Evolutionary conservation across 768 basidiomycete genomes (phyloP), one percentile per base, ranked within the genome.

Genomic region (Stropharia rugosoannulata): DNA sequence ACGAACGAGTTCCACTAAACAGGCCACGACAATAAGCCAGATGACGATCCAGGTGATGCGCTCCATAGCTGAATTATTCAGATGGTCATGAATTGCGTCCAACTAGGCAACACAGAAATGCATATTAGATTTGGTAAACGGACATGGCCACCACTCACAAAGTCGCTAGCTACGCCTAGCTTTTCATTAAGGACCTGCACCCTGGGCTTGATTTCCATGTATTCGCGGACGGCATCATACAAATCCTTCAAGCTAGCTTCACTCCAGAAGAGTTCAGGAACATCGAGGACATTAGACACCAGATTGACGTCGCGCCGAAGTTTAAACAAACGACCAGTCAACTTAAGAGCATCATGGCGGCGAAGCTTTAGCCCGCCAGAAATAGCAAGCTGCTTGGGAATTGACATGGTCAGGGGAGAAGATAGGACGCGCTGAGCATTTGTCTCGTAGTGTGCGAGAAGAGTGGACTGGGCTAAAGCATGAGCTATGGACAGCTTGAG

Each of bases 401-500:
- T 92, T 1, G 90, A 85, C 35, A 87, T 79, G 1, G 93, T 91
- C 0, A 80, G 75, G 0, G 88, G 85, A 7, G 90, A 84, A 1
- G 87, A 84, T n/a, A 96, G 81, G 8, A 93, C 89, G 2, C 80
- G 82, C 57, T 86, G 83, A 19, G 93, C 86, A 43, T 80, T 83
- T 3, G 87, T 77, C 70, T 98, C 95, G 66, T 92, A 95, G 60
- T 86, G 86, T 4, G 90, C 92, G 4, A 98, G 82, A 16, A 97
- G 86, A 0, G 94, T 96, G 1, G 93, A 95, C 70, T 98, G 95
- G 2, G 94, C 95, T 19, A 97, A 82, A 2, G 94, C 95, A 60
- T 98, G 95, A 0, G 95, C 84, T 50, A 98, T 86, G n/a, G 95
- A 95, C 15, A 98, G 80, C 64, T 95, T 92, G 43, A 93, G 85